Conservation (phyloP, 1,139 yeast species). For the Arxiozyma heterogenica region DNA sequence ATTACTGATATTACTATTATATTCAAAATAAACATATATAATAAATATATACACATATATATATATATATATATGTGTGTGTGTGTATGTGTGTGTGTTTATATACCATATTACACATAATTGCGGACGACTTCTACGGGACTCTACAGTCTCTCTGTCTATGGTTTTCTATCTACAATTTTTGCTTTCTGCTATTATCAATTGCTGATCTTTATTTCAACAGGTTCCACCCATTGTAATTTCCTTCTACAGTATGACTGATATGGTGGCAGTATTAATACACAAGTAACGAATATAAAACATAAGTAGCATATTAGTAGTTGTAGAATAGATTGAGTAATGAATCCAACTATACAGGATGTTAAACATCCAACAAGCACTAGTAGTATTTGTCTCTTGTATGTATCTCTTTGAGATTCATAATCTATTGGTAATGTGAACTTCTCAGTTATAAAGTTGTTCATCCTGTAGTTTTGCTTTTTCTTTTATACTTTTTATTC, state of each 20-base stretch:
- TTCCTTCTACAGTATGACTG: slow-evolving; percentile 22
- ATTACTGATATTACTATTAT: too few relatives aligned
- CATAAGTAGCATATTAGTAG: slow-evolving; percentile 14
- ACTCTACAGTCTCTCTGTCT: too few relatives aligned
- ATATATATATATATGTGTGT: too few relatives aligned
- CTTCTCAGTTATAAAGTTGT: slow-evolving; percentile 20
- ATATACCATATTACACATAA: too few relatives aligned
- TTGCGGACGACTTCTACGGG: too few relatives aligned
- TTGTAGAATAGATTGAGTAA: slow-evolving; percentile 19
- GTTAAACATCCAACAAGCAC: slow-evolving; percentile 17
- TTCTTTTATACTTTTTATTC: slow-evolving; percentile 18
- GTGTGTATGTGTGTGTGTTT: too few relatives aligned
- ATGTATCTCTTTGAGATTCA: slow-evolving; percentile 19
- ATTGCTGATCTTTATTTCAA: not conserved
- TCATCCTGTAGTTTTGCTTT: slow-evolving; percentile 7
- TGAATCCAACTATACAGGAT: slow-evolving; percentile 20
- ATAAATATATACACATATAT: too few relatives aligned
- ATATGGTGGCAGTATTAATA: slow-evolving; percentile 23
- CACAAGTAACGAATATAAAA: slow-evolving; percentile 12
- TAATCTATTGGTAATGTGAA: slow-evolving; percentile 28
- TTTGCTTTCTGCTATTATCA: not conserved
- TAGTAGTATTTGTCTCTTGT: slow-evolving; percentile 10
- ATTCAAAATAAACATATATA: too few relatives aligned
- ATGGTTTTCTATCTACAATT: too few relatives aligned
- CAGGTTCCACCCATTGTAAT: slow-evolving; percentile 18